Conservation (phyloP, 2,329 filamentous ascomycete species). For the Fusarium pseudocircinatum region DNA sequence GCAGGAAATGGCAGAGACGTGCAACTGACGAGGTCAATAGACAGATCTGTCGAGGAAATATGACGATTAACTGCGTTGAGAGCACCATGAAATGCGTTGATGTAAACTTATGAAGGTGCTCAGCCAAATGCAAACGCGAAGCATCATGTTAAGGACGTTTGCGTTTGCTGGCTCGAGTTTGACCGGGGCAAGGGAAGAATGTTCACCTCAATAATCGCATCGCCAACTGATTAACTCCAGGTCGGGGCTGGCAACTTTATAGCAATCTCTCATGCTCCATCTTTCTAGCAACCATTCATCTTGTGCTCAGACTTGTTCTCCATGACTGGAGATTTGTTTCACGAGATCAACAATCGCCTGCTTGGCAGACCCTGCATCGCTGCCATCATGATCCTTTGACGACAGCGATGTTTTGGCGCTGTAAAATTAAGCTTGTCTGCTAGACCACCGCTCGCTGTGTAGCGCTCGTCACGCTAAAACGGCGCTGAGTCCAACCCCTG, state of each 20-base stretch:
- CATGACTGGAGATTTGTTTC: not conserved
- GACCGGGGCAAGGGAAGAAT: not conserved
- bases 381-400: not conserved
- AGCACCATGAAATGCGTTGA: fast-evolving
- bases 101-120: no score
- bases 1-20: not conserved
- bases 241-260: not conserved
- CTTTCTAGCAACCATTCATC: not conserved
- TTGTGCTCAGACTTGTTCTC: not conserved
- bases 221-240: not conserved
- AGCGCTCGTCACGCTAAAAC: not conserved
- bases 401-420: not conserved
- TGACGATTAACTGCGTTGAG: no score
- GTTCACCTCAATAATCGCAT: not conserved
- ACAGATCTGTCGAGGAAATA: fast-evolving
- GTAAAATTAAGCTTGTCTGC: not conserved
- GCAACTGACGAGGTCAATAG: not conserved
- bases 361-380: not conserved
- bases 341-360: not conserved
- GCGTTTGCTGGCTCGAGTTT: not conserved
- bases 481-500: not conserved
- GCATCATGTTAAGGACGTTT: not conserved
- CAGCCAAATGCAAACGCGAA: not conserved
- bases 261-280: not conserved
- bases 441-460: no score